Conservation (phyloP, 1,139 yeast genomes). For the Geotrichum macrosporum region DNA sequence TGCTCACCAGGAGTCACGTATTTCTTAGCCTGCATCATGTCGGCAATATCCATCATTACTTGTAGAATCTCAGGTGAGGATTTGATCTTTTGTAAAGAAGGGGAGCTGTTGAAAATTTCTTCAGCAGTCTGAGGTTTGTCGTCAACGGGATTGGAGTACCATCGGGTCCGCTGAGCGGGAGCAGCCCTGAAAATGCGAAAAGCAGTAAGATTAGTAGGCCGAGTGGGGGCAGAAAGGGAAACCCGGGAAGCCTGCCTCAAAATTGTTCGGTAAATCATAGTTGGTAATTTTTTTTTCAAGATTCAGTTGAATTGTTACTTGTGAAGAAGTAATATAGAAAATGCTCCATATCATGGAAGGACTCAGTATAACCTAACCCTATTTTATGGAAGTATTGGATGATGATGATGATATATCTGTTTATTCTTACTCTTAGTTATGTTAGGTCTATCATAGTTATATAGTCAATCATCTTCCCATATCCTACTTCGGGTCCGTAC, state of each 20-base stretch:
- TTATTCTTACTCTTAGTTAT: too few relatives aligned
- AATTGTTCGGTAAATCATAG: conserved; percentile 15
- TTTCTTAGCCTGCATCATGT: conserved; percentile 18
- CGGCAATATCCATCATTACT: conserved; percentile 19
- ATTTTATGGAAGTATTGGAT: too few relatives aligned
- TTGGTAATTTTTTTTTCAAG: too few relatives aligned
- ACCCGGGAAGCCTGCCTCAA: conserved; percentile 13
- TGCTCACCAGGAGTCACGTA: conserved; percentile 20
- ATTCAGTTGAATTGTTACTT: too few relatives aligned
- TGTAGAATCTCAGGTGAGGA: conserved; percentile 19
- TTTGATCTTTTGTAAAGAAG: conserved; percentile 16
- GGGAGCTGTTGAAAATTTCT: conserved; percentile 14
- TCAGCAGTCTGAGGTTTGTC: conserved; percentile 10
- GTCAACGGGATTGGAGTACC: conserved; percentile 11
- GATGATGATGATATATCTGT: too few relatives aligned
- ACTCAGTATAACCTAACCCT: too few relatives aligned
- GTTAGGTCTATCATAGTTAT: too few relatives aligned
- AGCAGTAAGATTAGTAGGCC: neutral
- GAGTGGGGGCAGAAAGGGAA: neutral
- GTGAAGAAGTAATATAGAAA: too few relatives aligned
- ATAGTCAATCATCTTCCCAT: too few relatives aligned
- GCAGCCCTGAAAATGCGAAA: neutral
- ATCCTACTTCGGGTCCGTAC: too few relatives aligned
- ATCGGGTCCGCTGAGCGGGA: neutral
- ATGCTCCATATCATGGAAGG: too few relatives aligned